phyloP scores from a whole-genome alignment of 2,329 filamentous ascomycete species.

The Chlorencoelia australis region DNA sequence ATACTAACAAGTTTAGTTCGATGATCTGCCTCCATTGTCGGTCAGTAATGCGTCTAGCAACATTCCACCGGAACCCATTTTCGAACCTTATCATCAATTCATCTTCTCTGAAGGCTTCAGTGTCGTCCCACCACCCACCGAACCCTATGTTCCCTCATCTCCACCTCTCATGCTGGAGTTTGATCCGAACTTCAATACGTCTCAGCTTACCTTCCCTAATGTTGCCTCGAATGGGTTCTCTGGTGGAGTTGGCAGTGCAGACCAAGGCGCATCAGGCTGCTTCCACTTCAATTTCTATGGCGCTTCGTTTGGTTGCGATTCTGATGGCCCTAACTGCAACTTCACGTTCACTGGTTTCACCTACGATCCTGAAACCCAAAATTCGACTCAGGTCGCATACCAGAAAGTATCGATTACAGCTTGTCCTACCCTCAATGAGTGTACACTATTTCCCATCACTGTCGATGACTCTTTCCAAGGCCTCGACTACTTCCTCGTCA shows the following conservation, averaged over 20 bases:
- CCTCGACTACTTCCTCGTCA: constrained; percentile 32
- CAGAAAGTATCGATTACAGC: constrained; percentile 21
- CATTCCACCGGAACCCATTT: constrained; percentile 19
- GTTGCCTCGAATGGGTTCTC: constrained; percentile 22
- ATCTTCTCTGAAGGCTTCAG: constrained; percentile 29
- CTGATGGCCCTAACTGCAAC: constrained; percentile 25
- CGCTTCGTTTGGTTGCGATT: constrained; percentile 32
- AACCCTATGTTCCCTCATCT: constrained; percentile 25
- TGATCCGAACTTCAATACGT: constrained; percentile 20
- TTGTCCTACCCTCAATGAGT: constrained; percentile 25
- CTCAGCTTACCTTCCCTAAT: constrained; percentile 12
- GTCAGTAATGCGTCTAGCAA: constrained; percentile 14
- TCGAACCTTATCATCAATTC: constrained; percentile 28
- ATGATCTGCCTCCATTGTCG: constrained; percentile 23
- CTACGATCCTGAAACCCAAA: constrained; percentile 16
- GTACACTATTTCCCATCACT: constrained; percentile 22
- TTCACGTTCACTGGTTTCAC: constrained; percentile 31
- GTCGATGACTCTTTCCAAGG: constrained; percentile 25
- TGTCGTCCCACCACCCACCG: constrained; percentile 24
- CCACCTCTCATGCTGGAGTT: constrained; percentile 26
- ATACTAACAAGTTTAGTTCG: constrained; percentile 20
- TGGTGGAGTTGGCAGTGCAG: constrained; percentile 21
- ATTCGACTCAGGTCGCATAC: constrained; percentile 17
- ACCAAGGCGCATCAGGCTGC: constrained; percentile 22
- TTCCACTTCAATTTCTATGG: constrained; percentile 30